phyloP scores from a whole-genome alignment of 2,329 filamentous ascomycete species.

The Coniochaeta sp. region DNA sequence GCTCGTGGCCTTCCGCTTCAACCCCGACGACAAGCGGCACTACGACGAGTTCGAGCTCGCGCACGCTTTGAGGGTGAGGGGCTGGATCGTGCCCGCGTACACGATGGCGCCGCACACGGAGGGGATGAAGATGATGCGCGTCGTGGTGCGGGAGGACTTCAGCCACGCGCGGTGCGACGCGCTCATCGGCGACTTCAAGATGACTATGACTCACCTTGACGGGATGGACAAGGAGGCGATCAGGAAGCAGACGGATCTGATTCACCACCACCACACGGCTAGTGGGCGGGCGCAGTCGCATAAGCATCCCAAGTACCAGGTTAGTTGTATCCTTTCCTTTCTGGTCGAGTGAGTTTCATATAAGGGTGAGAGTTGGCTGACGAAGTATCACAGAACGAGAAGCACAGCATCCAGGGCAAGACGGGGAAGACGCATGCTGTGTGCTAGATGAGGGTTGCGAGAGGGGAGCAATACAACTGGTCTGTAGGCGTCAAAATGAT shows the following conservation, averaged over 20 bases:
- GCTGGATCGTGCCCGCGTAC: conserved; percentile 93
- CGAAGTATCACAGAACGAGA: conserved; percentile 50
- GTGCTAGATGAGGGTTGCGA: too few relatives aligned
- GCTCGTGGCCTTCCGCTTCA: conserved; percentile 80
- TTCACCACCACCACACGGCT: conserved; percentile 48
- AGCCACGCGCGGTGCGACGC: conserved; percentile 73
- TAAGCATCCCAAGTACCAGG: conserved; percentile 42
- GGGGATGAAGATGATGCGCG: conserved; percentile 80
- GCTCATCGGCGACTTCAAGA: conserved; percentile 70
- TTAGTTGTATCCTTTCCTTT: conserved; percentile 22
- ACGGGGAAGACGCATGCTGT: conserved; percentile 83
- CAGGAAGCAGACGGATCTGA: conserved; percentile 60
- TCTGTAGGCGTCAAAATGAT: too few relatives aligned
- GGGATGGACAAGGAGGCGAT: conserved; percentile 68
- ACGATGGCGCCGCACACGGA: conserved; percentile 90
- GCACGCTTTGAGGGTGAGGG: conserved; percentile 76
- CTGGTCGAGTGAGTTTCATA: not conserved
- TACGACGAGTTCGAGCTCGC: conserved; percentile 76
- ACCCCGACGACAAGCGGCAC: conserved; percentile 43
- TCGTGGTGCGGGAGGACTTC: conserved; percentile 92
- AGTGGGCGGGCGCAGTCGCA: conserved; percentile 43
- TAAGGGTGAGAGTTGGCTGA: conserved; percentile 2
- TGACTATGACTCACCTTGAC: conserved; percentile 64
- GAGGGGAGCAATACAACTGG: too few relatives aligned
- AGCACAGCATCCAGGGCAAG: conserved; percentile 84